A percentile compares a stretch with the other conserved stretches of the same genome.
These are phyloP conservation scores for Toxoplasma gondii DNA, from an alignment of 169 alveolate species.

Conservation along the genomic window DNA sequence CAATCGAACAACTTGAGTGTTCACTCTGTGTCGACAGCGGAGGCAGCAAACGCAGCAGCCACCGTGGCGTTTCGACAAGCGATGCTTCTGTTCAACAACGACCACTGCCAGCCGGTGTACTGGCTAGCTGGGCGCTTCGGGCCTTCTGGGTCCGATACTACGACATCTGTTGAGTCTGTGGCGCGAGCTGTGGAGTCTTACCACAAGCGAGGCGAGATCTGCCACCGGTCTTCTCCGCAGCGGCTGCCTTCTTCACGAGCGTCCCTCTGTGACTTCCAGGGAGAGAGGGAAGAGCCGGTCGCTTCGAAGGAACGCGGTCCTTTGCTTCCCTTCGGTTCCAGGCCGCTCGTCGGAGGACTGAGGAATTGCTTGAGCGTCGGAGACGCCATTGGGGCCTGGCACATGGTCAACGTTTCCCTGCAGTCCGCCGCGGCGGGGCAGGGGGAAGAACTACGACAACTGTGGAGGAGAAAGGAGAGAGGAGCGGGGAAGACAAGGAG, in stretches of 20 bases:
- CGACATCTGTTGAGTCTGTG: not conserved
- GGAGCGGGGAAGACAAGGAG: no score
- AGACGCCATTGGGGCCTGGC: not conserved
- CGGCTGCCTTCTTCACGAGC: not conserved
- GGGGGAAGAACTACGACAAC: no score
- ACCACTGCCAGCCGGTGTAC: slow-evolving; percentile 51
- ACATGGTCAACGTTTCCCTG: not conserved
- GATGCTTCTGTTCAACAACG: slow-evolving; percentile 33
- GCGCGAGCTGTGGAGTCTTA: not conserved
- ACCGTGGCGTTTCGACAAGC: slow-evolving; percentile 17
- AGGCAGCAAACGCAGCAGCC: not conserved
- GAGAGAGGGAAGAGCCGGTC: not conserved
- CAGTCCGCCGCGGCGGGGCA: not conserved
- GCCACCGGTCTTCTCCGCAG: not conserved
- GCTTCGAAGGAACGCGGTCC: not conserved
- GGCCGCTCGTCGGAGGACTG: not conserved
- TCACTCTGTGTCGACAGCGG: not conserved
- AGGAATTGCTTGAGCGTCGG: not conserved
- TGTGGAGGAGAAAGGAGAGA: no score
- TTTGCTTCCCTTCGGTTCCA: not conserved
- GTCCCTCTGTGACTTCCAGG: not conserved
- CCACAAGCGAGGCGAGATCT: not conserved
- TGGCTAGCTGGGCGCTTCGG: slow-evolving; percentile 32
- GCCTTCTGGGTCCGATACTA: slow-evolving; percentile 8
- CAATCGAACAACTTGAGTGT: not conserved